A percentile compares a stretch with the other conserved stretches of the same genome.
phyloP scores from a whole-genome alignment of 805 yeast genomes.

The Metschnikowia orientalis region DNA sequence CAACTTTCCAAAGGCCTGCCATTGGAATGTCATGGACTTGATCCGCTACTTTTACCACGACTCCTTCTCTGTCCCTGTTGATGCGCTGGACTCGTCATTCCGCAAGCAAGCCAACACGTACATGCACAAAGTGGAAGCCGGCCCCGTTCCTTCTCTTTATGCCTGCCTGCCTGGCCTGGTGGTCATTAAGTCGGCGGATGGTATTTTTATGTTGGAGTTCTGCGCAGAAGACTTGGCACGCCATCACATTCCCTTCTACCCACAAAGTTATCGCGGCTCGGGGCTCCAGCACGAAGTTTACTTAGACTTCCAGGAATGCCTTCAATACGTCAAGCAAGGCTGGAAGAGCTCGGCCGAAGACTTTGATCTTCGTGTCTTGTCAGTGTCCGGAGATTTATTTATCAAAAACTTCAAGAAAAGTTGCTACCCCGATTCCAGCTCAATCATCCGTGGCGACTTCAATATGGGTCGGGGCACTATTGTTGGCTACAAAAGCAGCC shows the following conservation, averaged over 20 bases:
- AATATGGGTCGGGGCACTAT: constrained; percentile 39
- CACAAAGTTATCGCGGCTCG: constrained; percentile 49
- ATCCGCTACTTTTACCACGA: constrained; percentile 78
- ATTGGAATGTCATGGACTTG: constrained; percentile 82
- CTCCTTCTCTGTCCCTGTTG: constrained; percentile 67
- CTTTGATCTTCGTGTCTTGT: constrained; percentile 50
- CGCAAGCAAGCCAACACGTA: constrained; percentile 34
- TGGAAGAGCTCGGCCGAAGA: constrained; percentile 24
- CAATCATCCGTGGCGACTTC: constrained; percentile 32
- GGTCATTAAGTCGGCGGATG: constrained; percentile 51
- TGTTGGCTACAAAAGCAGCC: constrained; percentile 35
- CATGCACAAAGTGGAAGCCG: constrained; percentile 9
- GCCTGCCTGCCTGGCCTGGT: constrained; percentile 21
- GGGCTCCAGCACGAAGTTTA: constrained; percentile 55
- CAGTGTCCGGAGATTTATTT: constrained; percentile 58
- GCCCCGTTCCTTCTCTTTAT: constrained; percentile 22
- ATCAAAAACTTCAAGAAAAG: constrained; percentile 45
- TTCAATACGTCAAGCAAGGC: constrained; percentile 25
- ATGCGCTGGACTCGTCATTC: constrained; percentile 43
- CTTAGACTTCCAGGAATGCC: constrained; percentile 44
- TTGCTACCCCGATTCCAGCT: constrained; percentile 17
- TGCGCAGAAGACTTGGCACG: constrained; percentile 53
- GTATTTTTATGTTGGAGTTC: constrained; percentile 74
- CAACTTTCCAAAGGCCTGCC: constrained; percentile 58
- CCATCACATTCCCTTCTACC: constrained; percentile 58